Evolutionary conservation across 768 basidiomycete species (phyloP), one percentile per base, ranked within the genome.

Genomic region (Mycena galericulata): DNA sequence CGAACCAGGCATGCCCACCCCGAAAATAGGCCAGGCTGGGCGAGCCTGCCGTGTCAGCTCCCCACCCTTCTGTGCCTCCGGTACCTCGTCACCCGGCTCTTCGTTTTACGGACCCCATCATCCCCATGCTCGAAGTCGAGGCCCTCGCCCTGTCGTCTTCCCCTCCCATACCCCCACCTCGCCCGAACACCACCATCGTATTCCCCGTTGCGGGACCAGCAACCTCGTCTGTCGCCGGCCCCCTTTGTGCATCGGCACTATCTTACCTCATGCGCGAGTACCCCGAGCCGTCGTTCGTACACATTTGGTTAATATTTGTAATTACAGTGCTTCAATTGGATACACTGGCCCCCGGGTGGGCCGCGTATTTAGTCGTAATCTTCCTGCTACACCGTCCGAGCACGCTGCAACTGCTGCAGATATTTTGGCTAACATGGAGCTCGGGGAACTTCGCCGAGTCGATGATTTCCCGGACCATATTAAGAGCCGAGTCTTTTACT

Each of bases 361-460:
- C 27, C 61, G 61, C 6, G 50, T 34, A 40, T 62, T 62, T 43
- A 51, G 26, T 51, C 50, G 61, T 51, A 62, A 62, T 62, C 61
- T 62, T 27, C 61, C 61, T 51, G 61, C 49, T 62, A 62, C 60
- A 9, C 60, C 36, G 49, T 62, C 60, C 49, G 47, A 62, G 60
- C 49, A 62, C 60, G 49, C 60, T 50, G 60, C 49, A 22, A 62
- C 47, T 26, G 60, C 60, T 15, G 60, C 36, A 29, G 60, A 62
- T 62, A 51, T 62, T 11, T 30, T 49, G n/a, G 47, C 47, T n/a
- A 62, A 36, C 46, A 17, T 51, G 34, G 24, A n/a, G 34, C n/a
- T 62, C 2, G 60, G 60, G 26, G 60, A 51, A 30, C 60, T 62
- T 62, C 49, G 47, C 60, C 60, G 49, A 4, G 60, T 62, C 27